Evolutionary conservation across 1,139 yeast genomes (phyloP), one percentile per base, ranked within the genome.

Genomic region (Scheffersomyces parashehatae): DNA sequence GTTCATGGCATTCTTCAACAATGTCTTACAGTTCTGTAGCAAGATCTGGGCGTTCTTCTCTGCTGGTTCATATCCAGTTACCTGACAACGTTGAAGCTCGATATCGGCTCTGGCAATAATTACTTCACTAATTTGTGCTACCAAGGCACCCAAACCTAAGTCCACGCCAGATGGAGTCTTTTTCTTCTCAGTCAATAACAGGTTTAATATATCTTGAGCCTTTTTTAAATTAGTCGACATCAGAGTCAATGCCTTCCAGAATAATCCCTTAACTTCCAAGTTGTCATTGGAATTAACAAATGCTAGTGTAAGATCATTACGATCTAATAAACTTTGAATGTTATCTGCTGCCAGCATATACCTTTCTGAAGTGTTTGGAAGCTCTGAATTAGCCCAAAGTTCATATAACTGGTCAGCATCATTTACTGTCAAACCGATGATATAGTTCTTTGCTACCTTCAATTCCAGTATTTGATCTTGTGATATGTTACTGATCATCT

Each of bases 71-170:
- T 51, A 50, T 20, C 60, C 56, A 3, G 39, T 42, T 0, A 78
- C 40, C 40, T 64, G 68, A 20, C 73, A 59, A 45, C 83, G 61
- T 55, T 78, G 82, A n/a, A 77, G 53, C 42, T 78, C 83, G 5
- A 78, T 66, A 54, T 80, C 84, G 1, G 81, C 73, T 42, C 83
- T 60, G 33, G 77, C 81, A 24, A 79, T 73, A 33, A 70, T 56
- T 0, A 79, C 60, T 4, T 73, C 67, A 48, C 79, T 64, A 2
- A 77, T 50, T 45, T 73, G 76, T 7, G 73, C 63, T 9, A 75
- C 64, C 20, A 73, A 48, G 0, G 63, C 50, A 1, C 79, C 79
- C 30, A 70, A 48, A 14, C 67, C 66, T 35, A 61, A 55, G 28
- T 49, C 60, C 10, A 51, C 56, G 2, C 59, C 58, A 14, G 51